A percentile compares a stretch with the other conserved stretches of the same genome.
These are phyloP conservation scores for Colletotrichum sp. DNA, from an alignment of 2,329 filamentous ascomycete species.

Conservation along the genomic window DNA sequence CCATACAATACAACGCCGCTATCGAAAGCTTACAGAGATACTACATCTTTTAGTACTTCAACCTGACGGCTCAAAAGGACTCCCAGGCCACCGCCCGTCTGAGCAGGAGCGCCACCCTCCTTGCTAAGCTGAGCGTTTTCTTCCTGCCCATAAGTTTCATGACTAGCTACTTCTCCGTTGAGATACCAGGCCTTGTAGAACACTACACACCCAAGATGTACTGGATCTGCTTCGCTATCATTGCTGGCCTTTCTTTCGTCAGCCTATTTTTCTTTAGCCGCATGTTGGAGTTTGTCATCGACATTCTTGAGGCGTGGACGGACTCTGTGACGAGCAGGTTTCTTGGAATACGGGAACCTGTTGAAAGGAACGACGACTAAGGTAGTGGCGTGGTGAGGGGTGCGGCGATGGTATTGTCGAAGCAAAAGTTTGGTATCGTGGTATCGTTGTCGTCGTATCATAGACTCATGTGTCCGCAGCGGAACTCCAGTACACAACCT, in stretches of 20 bases:
- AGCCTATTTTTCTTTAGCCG: constrained; percentile 60
- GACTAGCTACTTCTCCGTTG: constrained; percentile 75
- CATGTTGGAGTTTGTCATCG: constrained; percentile 50
- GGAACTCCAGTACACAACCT: neutral
- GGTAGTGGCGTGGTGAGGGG: neutral
- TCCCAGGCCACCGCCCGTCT: constrained; percentile 74
- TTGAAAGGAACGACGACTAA: neutral
- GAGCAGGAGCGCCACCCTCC: constrained; percentile 72
- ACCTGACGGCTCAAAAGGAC: constrained; percentile 77
- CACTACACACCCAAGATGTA: constrained; percentile 68
- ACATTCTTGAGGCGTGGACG: constrained; percentile 44
- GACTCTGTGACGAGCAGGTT: neutral
- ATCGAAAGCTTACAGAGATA: neutral
- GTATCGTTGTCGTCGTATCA: neutral
- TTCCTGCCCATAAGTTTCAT: constrained; percentile 79
- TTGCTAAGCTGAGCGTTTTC: constrained; percentile 77
- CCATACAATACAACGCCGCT: neutral
- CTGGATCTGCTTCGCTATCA: constrained; percentile 71
- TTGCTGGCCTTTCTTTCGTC: constrained; percentile 64
- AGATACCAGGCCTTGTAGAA: constrained; percentile 61
- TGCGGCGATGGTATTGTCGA: neutral
- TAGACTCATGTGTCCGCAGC: neutral
- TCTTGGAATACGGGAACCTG: neutral
- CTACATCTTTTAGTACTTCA: constrained; percentile 68
- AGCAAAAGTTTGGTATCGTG: neutral